Evolutionary conservation across 1,284 basidiomycete species (phyloP).

Genomic region (Singerocomus inundabilis): DNA sequence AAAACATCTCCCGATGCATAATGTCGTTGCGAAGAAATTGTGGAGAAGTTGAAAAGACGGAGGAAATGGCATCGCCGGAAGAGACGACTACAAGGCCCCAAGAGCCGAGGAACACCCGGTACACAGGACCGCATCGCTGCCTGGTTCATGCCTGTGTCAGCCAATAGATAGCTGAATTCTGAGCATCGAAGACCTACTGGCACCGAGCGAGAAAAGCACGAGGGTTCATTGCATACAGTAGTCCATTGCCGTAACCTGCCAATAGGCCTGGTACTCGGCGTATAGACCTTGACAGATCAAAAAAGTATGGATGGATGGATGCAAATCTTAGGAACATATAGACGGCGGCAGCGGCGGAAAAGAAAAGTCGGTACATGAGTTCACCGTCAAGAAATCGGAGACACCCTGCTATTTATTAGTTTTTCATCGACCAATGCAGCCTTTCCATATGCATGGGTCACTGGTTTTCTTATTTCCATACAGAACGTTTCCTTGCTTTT

Average conservation of each 20-base stretch:
- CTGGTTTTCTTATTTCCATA: not conserved
- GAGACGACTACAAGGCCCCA: constrained; percentile 19
- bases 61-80: constrained; percentile 13
- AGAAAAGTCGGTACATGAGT: constrained; percentile 7
- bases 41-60: constrained; percentile 5
- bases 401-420: constrained; percentile 11
- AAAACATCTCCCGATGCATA: constrained; percentile 17
- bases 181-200: constrained; percentile 16
- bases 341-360: not conserved
- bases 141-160: constrained; percentile 11
- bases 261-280: constrained; percentile 13
- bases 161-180: not conserved
- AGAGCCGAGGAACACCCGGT: constrained; percentile 18
- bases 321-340: not conserved
- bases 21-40: constrained; percentile 13
- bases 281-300: not conserved
- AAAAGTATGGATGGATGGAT: not conserved
- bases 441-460: not conserved
- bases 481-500: not conserved
- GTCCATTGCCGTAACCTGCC: constrained; percentile 16
- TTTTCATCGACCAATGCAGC: not conserved
- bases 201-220: constrained; percentile 19
- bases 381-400: not conserved
- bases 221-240: constrained; percentile 20
- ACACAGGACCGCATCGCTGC: constrained; percentile 14